Percentiles rank a stretch among this genome's conserved stretches.
phyloP scores from a whole-genome alignment of 495 filamentous ascomycete genomes.

The Penicillium roqueforti region DNA sequence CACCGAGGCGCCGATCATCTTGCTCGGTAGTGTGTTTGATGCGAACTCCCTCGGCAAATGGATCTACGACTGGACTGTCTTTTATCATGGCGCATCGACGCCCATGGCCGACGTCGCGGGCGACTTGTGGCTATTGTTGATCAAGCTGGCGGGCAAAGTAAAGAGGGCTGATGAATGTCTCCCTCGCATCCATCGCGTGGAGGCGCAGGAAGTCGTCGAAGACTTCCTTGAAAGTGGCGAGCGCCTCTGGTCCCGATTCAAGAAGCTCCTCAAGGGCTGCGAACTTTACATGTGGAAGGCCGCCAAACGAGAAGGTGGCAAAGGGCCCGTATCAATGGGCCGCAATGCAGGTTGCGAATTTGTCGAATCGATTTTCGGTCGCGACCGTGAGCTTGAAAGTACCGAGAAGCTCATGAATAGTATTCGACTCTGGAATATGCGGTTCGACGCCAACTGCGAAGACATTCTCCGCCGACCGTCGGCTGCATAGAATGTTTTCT shows the following conservation, averaged over 20 bases:
- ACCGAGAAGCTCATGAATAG: constrained; percentile 95
- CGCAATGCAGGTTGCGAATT: constrained; percentile 94
- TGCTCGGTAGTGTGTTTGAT: constrained; percentile 94
- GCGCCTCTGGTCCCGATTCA: constrained; percentile 79
- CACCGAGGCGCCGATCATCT: constrained; percentile 84
- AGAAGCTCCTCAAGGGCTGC: constrained; percentile 80
- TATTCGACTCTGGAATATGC: constrained; percentile 88
- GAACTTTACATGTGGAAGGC: constrained; percentile 90
- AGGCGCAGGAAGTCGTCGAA: constrained; percentile 76
- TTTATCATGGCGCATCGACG: constrained; percentile 76
- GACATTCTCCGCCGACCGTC: constrained; percentile 64
- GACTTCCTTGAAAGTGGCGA: constrained; percentile 93
- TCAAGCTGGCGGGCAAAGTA: constrained; percentile 93
- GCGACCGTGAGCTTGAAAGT: constrained; percentile 83
- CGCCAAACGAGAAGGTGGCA: constrained; percentile 60
- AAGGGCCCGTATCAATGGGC: constrained; percentile 68
- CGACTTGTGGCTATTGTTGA: constrained; percentile 91
- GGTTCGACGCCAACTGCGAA: constrained; percentile 96
- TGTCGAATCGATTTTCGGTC: constrained; percentile 93
- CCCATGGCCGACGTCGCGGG: constrained; percentile 91
- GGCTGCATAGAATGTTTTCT: constrained; percentile 16
- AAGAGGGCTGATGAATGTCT: constrained; percentile 85
- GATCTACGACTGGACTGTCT: constrained; percentile 99
- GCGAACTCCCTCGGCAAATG: constrained; percentile 97
- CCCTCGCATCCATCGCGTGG: constrained; percentile 62